Conservation (phyloP, 352 stramenopile species). For the Pythium guiyangense region DNA sequence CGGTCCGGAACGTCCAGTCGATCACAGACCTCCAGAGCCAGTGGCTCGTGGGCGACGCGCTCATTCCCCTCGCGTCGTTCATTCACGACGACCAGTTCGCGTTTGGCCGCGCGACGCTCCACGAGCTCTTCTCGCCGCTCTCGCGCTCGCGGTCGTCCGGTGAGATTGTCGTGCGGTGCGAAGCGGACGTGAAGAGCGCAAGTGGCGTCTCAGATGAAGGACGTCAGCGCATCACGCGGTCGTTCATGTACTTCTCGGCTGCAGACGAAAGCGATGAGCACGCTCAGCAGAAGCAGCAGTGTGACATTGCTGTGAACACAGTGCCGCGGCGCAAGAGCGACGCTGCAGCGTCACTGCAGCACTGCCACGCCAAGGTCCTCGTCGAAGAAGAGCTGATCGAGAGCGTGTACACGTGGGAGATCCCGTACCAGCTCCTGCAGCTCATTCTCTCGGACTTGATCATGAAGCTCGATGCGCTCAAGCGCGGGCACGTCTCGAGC, state of each 20-base stretch:
- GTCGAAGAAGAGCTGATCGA: conserved; percentile 86
- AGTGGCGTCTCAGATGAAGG: conserved; percentile 31
- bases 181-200: conserved; percentile 52
- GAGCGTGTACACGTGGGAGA: conserved; percentile 86
- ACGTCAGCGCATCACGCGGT: conserved; percentile 63
- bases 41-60: conserved; percentile 63
- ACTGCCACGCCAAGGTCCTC: conserved; percentile 54
- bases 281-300: not conserved
- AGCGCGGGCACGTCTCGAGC: conserved; percentile 36
- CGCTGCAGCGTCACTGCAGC: conserved; percentile 30
- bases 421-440: conserved; percentile 81
- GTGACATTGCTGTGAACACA: conserved; percentile 8
- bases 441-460: conserved; percentile 71
- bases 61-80: conserved; percentile 51
- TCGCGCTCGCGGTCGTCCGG: conserved; percentile 56
- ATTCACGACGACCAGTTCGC: conserved; percentile 20
- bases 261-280: conserved; percentile 19
- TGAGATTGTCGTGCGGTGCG: conserved; percentile 75
- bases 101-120: conserved; percentile 37
- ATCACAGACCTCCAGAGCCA: conserved; percentile 64
- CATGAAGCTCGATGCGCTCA: conserved; percentile 61
- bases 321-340: conserved; percentile 31
- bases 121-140: conserved; percentile 58
- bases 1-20: conserved; percentile 47
- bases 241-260: conserved; percentile 67